Evolutionary conservation across 169 alveolate genomes (phyloP).

Genomic region (Plasmodium gallinaceum): DNA sequence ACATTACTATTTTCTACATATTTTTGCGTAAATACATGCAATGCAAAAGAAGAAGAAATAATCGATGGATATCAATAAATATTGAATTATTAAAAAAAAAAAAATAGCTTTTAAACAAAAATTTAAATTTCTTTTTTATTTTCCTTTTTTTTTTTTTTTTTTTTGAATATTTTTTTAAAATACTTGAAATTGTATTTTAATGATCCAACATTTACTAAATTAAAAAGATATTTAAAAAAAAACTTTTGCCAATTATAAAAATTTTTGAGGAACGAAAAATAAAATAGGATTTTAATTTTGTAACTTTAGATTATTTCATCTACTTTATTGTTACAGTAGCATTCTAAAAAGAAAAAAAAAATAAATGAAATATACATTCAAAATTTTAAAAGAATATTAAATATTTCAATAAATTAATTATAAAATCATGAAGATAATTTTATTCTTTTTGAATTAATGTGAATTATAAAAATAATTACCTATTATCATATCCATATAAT

Average conservation of each 20-base stretch:
- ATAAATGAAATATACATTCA: not conserved
- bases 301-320: slow-evolving; percentile 44
- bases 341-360: slow-evolving; percentile 42
- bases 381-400: not conserved
- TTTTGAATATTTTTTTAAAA: not conserved
- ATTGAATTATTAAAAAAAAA: not conserved
- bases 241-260: not conserved
- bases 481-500: slow-evolving; percentile 75
- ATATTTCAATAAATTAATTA: not conserved
- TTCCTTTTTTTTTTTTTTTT: not conserved
- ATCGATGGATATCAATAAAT: slow-evolving; percentile 14
- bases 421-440: not conserved
- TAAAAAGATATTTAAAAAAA: not conserved
- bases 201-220: no score
- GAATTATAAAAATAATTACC: slow-evolving; percentile 19
- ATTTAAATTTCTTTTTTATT: not conserved
- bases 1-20: slow-evolving; percentile 51
- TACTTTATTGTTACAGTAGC: slow-evolving; percentile 62
- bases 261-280: slow-evolving; percentile 5
- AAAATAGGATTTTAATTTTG: not conserved
- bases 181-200: slow-evolving; percentile 5
- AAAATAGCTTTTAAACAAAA: slow-evolving; percentile 3
- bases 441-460: not conserved
- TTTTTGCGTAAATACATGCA: slow-evolving; percentile 69
- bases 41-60: slow-evolving; percentile 39